These are phyloP conservation scores for Neofusicoccum parvum DNA, from an alignment of 2,329 filamentous ascomycete species.

Conservation along the genomic window DNA sequence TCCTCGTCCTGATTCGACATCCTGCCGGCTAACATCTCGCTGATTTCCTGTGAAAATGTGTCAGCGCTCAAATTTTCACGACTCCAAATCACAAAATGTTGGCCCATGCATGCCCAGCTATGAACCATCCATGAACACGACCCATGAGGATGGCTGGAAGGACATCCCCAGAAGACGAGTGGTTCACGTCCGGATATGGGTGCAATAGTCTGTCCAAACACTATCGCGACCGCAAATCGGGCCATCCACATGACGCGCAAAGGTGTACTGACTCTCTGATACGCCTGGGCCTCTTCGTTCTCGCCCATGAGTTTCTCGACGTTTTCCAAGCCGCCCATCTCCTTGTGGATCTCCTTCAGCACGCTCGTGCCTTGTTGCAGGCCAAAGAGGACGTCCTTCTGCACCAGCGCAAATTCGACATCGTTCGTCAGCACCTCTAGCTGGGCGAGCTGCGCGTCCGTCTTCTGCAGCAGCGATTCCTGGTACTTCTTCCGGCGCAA, in stretches of 20 bases:
- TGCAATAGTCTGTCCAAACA: neutral
- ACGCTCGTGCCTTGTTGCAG: constrained; percentile 90
- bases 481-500: constrained; percentile 97
- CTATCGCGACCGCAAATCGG: neutral
- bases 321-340: constrained; percentile 93
- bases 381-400: constrained; percentile 94
- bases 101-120: neutral
- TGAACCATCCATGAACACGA: neutral
- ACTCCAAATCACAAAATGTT: neutral
- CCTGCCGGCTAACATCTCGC: constrained; percentile 82
- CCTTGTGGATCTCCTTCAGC: constrained; percentile 84
- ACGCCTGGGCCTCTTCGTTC: constrained; percentile 84
- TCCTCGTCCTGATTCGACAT: constrained; percentile 96
- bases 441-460: constrained; percentile 90
- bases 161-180: neutral
- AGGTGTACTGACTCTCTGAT: constrained; percentile 70
- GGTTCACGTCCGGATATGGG: neutral
- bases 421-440: constrained; percentile 84
- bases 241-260: neutral
- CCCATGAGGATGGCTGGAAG: neutral
- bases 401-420: constrained; percentile 94
- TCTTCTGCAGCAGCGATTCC: constrained; percentile 83
- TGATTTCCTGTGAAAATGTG: constrained; percentile 69
- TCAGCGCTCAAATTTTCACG: constrained; percentile 12
- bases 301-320: constrained; percentile 96